phyloP scores from a whole-genome alignment of 768 basidiomycete genomes.

The Hemileccinum impolitum region DNA sequence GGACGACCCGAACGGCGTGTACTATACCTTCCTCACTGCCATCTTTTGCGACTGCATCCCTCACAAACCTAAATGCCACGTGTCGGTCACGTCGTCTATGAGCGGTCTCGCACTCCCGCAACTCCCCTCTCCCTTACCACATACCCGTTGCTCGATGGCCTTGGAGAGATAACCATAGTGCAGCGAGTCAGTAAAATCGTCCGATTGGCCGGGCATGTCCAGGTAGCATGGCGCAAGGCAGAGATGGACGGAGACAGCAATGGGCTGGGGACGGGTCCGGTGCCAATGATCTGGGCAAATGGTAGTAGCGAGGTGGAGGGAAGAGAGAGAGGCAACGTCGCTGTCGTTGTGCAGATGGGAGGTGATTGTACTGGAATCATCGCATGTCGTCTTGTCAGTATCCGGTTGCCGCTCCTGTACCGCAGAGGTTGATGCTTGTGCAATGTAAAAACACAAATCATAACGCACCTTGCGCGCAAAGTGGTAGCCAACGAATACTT shows the following conservation, averaged over 20 bases:
- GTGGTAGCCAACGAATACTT: too few relatives aligned
- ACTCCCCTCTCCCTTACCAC: conserved; percentile 8
- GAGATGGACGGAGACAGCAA: too few relatives aligned
- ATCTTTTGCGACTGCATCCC: too few relatives aligned
- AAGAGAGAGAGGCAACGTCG: conserved; percentile 46
- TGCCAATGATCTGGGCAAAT: conserved; percentile 55
- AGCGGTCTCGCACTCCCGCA: conserved; percentile 33
- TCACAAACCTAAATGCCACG: conserved; percentile 37
- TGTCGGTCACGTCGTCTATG: conserved; percentile 34
- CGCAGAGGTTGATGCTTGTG: background rate
- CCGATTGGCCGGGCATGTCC: too few relatives aligned
- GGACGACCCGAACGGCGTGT: conserved; percentile 39
- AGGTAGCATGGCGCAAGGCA: too few relatives aligned
- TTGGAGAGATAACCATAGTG: conserved; percentile 67
- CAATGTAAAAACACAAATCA: too few relatives aligned
- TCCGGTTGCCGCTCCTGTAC: conserved; percentile 86
- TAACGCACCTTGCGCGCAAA: too few relatives aligned
- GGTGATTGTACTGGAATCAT: too few relatives aligned
- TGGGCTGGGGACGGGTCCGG: too few relatives aligned
- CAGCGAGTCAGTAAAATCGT: conserved; percentile 54
- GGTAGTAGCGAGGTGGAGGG: conserved; percentile 38
- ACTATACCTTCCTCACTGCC: background rate
- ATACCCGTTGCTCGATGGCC: conserved; percentile 33
- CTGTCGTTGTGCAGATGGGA: conserved; percentile 14
- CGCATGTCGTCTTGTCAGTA: too few relatives aligned